phyloP scores from a whole-genome alignment of 345 rosid species.

The Arabidopsis thaliana region DNA sequence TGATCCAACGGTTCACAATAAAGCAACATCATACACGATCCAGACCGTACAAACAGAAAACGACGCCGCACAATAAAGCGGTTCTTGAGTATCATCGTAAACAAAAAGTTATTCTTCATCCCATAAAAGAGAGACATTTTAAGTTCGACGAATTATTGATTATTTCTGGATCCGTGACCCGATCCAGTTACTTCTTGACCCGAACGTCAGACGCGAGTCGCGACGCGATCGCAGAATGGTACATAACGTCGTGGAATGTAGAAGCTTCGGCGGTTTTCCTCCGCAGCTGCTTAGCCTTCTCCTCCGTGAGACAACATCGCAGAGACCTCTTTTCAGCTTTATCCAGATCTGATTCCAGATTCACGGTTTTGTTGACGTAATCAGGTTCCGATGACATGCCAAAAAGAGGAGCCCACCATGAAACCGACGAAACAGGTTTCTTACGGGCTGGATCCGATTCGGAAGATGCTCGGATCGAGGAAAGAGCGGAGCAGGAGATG shows the following conservation, averaged over 20 bases:
- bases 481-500: conserved; percentile 48
- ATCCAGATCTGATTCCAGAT: conserved; percentile 8
- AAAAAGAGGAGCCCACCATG: conserved; percentile 76
- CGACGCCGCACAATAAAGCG: conserved; percentile 24
- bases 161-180: conserved; percentile 11
- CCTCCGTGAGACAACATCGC: conserved; percentile 66
- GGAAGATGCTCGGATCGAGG: conserved; percentile 53
- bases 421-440: conserved; percentile 40
- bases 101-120: conserved; percentile 5
- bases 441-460: conserved; percentile 34
- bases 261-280: conserved; percentile 54
- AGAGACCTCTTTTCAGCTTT: conserved; percentile 42
- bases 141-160: conserved; percentile 10
- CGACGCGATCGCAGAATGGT: conserved; percentile 78
- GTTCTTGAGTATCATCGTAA: conserved; percentile 9
- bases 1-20: conserved; percentile 33
- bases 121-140: background rate
- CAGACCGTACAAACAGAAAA: conserved; percentile 28
- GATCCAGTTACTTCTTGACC: conserved; percentile 34
- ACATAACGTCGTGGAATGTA: conserved; percentile 74
- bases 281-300: conserved; percentile 70
- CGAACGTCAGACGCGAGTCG: conserved; percentile 65
- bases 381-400: conserved; percentile 71
- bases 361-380: conserved; percentile 48
- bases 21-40: conserved; percentile 24